Evolutionary conservation across 2,329 filamentous ascomycete genomes (phyloP), one percentile per base, ranked within the genome.

Genomic region (Xylaria sp.): DNA sequence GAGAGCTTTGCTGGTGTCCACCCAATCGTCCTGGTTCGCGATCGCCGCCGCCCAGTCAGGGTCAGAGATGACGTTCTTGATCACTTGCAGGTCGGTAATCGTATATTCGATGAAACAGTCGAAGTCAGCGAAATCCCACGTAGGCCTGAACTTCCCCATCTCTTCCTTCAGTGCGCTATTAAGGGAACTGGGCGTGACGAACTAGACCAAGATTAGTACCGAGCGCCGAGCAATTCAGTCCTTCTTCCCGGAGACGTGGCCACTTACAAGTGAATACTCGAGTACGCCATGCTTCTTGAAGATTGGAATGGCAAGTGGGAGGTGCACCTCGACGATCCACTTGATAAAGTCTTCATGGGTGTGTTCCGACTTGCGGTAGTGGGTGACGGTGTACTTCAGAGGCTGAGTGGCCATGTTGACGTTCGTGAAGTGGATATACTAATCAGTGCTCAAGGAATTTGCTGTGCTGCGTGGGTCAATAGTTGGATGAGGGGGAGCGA

Each of bases 301-400:
- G 25, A 77, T 55, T 6, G 74, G 73, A 8, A 78, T 70, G 27
- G 74, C 77, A 47, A 74, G 64, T 21, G 74, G 74, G 12, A 78
- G 59, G 55, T 79, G 77, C 37, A 73, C 71, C n/a, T 78, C 69
- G 16, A 73, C 69, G 12, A 79, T 74, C 76, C 73, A 79, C 40
- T 78, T 75, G 51, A 78, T 76, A 62, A 79, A 79, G 27, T 59
- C 74, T 55, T 79, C 75, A 59, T 79, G 77, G 5, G 78, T 76
- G 58, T 75, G 75, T 23, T 78, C 54, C 3, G 61, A 67, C 54
- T 72, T 71, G 48, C 77, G 75, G 60, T 78, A 72, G 55, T 78
- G 77, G 21, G 73, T 77, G 27, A 78, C 65, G 12, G 75, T 78
- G 66, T 70, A 76, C 66, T 77, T 78, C 35, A 77, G 13, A 35